Conservation (phyloP, 2,329 filamentous ascomycete genomes). For the Raffaelea deltoideospora region DNA sequence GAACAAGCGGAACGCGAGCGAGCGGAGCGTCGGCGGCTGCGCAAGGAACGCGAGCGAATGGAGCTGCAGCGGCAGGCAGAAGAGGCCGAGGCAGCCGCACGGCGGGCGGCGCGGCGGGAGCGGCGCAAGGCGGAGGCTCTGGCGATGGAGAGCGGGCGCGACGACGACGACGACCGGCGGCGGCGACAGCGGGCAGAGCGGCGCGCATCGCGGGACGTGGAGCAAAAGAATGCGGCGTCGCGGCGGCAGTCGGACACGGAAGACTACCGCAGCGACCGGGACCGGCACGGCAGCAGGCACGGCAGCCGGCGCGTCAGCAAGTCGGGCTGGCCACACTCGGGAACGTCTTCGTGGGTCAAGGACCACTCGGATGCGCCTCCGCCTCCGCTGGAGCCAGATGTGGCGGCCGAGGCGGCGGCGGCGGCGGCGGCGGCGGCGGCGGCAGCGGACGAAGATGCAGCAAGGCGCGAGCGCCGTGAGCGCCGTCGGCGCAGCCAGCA, state of each 20-base stretch:
- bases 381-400: conserved; percentile 28
- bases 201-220: conserved; percentile 26
- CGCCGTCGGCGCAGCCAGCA: conserved; percentile 27
- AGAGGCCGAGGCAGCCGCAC: conserved; percentile 31
- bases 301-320: conserved; percentile 14
- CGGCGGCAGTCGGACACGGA: conserved; percentile 26
- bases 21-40: conserved; percentile 32
- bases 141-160: conserved; percentile 14
- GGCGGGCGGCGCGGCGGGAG: conserved; percentile 28
- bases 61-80: conserved; percentile 23
- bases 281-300: conserved; percentile 15
- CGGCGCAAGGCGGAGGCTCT: conserved; percentile 27
- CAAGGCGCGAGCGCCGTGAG: conserved; percentile 34
- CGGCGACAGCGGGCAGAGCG: conserved; percentile 38
- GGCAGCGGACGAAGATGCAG: conserved; percentile 26
- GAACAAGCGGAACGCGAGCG: conserved; percentile 25
- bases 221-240: conserved; percentile 24
- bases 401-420: background rate
- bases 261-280: conserved; percentile 26
- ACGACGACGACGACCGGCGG: conserved; percentile 39
- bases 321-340: conserved; percentile 44
- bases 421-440: conserved; percentile 14
- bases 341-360: conserved; percentile 52
- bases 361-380: conserved; percentile 47
- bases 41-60: conserved; percentile 27